Conservation (phyloP, 257 asterid genomes). For the Forsythia viridissima region DNA sequence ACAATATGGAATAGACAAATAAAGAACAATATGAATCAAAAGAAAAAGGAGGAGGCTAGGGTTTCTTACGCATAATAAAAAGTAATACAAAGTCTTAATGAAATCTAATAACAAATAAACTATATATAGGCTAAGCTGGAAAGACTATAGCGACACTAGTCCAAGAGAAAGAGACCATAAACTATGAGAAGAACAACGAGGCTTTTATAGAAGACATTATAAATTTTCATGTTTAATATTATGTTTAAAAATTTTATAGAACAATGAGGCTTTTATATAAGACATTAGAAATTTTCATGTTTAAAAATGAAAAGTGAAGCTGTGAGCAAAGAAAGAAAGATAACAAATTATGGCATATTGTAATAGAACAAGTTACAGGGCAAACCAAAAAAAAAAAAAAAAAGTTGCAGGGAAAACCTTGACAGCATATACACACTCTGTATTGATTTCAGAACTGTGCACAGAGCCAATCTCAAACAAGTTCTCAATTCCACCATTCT, state of each 20-base stretch:
- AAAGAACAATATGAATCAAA: too few relatives aligned
- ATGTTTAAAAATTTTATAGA: too few relatives aligned
- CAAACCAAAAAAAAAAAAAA: constrained; percentile 23
- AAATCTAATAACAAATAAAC: too few relatives aligned
- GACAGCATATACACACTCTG: constrained; percentile 11
- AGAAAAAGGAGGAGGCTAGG: too few relatives aligned
- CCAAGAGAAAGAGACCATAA: not conserved
- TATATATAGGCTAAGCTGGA: too few relatives aligned
- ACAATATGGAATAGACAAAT: too few relatives aligned
- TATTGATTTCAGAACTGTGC: constrained; percentile 27
- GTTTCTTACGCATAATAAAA: too few relatives aligned
- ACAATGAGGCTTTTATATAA: not conserved
- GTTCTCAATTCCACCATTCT: constrained; percentile 37
- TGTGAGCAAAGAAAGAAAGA: constrained; percentile 14
- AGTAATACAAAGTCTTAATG: too few relatives aligned
- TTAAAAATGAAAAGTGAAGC: too few relatives aligned
- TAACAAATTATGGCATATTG: not conserved
- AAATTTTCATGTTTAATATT: not conserved
- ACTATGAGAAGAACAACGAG: not conserved
- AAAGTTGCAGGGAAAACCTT: constrained; percentile 28
- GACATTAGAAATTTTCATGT: not conserved
- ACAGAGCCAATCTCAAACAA: constrained; percentile 36
- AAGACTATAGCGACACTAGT: not conserved
- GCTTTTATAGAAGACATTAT: not conserved
- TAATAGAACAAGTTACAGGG: constrained; percentile 3